A percentile compares a stretch with the other conserved stretches of the same genome.
Evolutionary conservation across 108 stramenopile genomes (phyloP).

Genomic region (Skeletonema tropicum): DNA sequence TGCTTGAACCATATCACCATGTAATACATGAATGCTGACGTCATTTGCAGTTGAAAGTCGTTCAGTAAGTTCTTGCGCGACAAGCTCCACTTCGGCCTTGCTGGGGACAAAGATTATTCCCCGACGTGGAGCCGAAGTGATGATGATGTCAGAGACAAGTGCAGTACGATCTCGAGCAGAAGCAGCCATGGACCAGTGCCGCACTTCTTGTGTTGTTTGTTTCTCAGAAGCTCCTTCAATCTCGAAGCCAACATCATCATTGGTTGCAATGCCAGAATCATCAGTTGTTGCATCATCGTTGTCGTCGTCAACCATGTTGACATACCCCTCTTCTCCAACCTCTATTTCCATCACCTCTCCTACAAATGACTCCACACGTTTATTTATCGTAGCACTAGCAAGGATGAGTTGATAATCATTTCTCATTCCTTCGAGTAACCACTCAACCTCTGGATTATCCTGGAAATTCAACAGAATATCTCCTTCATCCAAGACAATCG

Average conservation of each 20-base stretch:
- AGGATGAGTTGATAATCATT: conserved; percentile 65
- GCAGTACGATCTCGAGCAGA: conserved; percentile 32
- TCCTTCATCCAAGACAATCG: conserved; percentile 58
- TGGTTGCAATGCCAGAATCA: conserved; percentile 1
- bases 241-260: background rate
- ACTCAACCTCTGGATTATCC: conserved; percentile 51
- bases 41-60: conserved; percentile 32
- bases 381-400: conserved; percentile 58
- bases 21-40: conserved; percentile 42
- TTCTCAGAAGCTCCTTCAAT: background rate
- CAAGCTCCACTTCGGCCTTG: conserved; percentile 51
- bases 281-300: background rate
- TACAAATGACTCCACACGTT: conserved; percentile 48
- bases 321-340: conserved; percentile 45
- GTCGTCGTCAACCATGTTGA: conserved; percentile 23
- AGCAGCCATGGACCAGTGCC: conserved; percentile 60
- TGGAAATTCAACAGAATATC: conserved; percentile 50
- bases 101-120: conserved; percentile 57
- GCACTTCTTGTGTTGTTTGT: conserved; percentile 12
- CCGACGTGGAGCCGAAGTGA: conserved; percentile 46
- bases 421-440: conserved; percentile 47
- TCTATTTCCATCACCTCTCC: conserved; percentile 55
- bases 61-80: conserved; percentile 40
- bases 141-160: conserved; percentile 52
- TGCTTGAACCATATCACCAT: conserved; percentile 54